These are phyloP conservation scores for Vanrija sp. DNA, from an alignment of 1,284 basidiomycete species.

Conservation along the genomic window DNA sequence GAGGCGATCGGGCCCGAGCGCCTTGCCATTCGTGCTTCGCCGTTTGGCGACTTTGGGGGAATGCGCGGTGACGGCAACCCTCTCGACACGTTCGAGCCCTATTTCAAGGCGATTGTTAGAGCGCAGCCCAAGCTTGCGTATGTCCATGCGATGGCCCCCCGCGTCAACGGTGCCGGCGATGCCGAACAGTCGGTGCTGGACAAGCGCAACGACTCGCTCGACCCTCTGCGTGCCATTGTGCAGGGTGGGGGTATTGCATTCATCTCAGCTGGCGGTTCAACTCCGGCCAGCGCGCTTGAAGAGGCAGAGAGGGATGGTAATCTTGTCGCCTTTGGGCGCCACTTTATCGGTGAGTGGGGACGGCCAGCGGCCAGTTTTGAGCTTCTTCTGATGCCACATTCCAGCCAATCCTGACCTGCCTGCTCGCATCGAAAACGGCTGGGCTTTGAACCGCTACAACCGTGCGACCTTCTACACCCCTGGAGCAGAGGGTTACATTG, in stretches of 20 bases:
- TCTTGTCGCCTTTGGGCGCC: constrained; percentile 54
- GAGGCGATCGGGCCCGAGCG: constrained; percentile 55
- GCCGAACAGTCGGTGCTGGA: constrained; percentile 1
- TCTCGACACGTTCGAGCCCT: constrained; percentile 42
- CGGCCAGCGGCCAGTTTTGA: neutral
- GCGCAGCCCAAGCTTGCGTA: constrained; percentile 57
- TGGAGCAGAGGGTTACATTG: constrained; percentile 24
- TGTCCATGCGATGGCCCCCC: constrained; percentile 58
- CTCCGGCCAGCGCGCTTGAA: constrained; percentile 27
- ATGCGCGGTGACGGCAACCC: constrained; percentile 51
- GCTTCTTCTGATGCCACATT: neutral
- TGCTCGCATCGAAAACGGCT: constrained; percentile 46
- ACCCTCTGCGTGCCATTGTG: constrained; percentile 22
- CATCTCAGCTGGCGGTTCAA: constrained; percentile 55
- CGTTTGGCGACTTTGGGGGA: constrained; percentile 54
- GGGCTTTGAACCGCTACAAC: constrained; percentile 43
- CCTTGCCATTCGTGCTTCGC: constrained; percentile 57
- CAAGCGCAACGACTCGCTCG: constrained; percentile 16
- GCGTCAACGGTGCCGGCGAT: constrained; percentile 24
- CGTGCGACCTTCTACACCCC: constrained; percentile 29
- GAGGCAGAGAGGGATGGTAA: constrained; percentile 44
- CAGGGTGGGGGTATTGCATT: constrained; percentile 36
- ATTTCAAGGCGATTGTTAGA: constrained; percentile 36
- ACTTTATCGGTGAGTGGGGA: constrained; percentile 50
- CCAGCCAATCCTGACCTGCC: constrained; percentile 57